Evolutionary conservation across 768 basidiomycete genomes (phyloP), one percentile per base, ranked within the genome.

Genomic region (Botryobasidium botryosum): DNA sequence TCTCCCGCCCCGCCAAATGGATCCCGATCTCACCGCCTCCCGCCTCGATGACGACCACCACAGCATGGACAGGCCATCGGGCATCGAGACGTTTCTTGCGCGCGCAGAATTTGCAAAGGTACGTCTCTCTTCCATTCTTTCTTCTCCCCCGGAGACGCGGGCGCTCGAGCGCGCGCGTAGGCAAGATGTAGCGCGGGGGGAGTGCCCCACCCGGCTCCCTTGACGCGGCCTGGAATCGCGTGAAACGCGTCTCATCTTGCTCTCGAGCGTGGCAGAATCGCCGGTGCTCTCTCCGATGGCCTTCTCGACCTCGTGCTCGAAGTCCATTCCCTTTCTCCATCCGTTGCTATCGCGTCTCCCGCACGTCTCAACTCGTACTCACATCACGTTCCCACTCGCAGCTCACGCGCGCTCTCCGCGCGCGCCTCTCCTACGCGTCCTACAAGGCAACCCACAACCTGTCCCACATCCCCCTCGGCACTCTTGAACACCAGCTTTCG

Each of bases 21-120:
- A n/a, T n/a, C n/a, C n/a, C n/a, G n/a, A n/a, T n/a, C n/a, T n/a
- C n/a, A n/a, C n/a, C n/a, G n/a, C n/a, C n/a, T n/a, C n/a, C n/a
- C n/a, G n/a, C n/a, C n/a, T n/a, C n/a, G n/a, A n/a, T n/a, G n/a
- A n/a, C n/a, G n/a, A n/a, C n/a, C n/a, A n/a, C n/a, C 37, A 39
- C 12, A 39, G 37, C 23, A 21, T 24, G 23, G 12, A 12, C 12
- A 42, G 8, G 24, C 24, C 20, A 27, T 8, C 13, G 24, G 40
- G 40, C 24, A 13, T 42, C 12, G 40, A 42, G 12, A 27, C 40
- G 8, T 42, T 87, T 55, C 61, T 81, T 49, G 80, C 78, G 39
- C 71, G 79, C 51, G 82, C 83, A 23, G 80, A 86, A 59, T 61
- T 84, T 40, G 77, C 80, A 17, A 79, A 79, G 68, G 84, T 86